Percentiles rank a stretch among this genome's conserved stretches.
Evolutionary conservation across 768 basidiomycete species (phyloP).

Genomic region (Suillus subaureus): DNA sequence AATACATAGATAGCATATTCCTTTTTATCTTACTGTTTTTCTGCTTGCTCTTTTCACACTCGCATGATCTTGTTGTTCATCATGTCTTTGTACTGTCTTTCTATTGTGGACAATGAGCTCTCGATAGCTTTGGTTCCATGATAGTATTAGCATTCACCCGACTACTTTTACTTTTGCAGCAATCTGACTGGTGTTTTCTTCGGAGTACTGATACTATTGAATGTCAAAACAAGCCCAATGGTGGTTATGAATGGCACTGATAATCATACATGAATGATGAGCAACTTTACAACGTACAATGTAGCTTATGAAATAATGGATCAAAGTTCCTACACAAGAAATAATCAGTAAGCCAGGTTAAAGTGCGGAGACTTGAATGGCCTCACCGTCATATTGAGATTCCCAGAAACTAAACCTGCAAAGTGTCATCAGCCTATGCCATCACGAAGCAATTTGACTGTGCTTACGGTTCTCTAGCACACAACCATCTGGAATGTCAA

Average conservation of each 20-base stretch:
- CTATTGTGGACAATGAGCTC: background rate
- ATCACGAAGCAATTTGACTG: background rate
- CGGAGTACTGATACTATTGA: background rate
- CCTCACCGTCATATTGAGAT: constrained; percentile 74
- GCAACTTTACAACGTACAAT: background rate
- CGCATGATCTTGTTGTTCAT: constrained; percentile 1
- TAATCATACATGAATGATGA: background rate
- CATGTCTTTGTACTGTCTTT: background rate
- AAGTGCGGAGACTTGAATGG: background rate
- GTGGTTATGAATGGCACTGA: background rate
- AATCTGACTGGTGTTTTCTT: background rate
- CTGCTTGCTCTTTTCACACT: background rate
- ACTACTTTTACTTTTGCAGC: background rate
- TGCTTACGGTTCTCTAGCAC: constrained; percentile 67
- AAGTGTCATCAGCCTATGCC: background rate
- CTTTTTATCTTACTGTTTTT: background rate
- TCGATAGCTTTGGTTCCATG: background rate
- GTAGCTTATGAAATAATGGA: background rate
- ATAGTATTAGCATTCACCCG: background rate
- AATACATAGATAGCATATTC: constrained; percentile 1
- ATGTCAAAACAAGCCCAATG: background rate
- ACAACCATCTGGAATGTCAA: constrained; percentile 83
- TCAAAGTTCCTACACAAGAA: constrained; percentile 15
- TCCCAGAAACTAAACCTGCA: constrained; percentile 75
- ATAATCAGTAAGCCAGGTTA: background rate